A percentile compares a stretch with the other conserved stretches of the same genome.
phyloP scores from a whole-genome alignment of 495 filamentous ascomycete species.

The Hypoxylon perforatum region DNA sequence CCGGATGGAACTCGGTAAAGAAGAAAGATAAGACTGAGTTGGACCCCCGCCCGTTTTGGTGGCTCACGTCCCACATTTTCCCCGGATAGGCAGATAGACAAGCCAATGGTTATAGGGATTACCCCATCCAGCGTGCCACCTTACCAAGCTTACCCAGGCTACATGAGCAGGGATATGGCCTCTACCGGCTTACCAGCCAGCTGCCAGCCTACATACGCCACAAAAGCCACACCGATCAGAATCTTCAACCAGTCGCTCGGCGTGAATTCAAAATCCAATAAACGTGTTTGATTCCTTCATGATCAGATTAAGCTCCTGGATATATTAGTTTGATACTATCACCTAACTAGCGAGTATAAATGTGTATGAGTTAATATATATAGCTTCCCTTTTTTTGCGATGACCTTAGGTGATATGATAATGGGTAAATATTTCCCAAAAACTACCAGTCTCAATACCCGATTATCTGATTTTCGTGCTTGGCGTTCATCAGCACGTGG shows the following conservation, averaged over 20 bases:
- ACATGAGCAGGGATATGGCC: no score
- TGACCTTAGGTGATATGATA: no score
- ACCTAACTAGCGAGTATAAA: no score
- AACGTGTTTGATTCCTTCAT: conserved; percentile 12
- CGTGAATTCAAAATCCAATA: conserved; percentile 30
- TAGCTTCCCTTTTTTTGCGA: background rate
- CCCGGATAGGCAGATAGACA: conserved; percentile 25
- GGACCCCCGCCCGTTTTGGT: background rate
- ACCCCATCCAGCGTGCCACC: conserved; percentile 2
- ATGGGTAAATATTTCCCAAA: no score
- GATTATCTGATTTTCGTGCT: no score
- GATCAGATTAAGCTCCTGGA: conserved; percentile 18
- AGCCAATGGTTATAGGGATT: background rate
- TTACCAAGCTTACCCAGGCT: conserved; percentile 18
- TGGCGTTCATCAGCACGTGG: background rate
- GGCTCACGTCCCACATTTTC: conserved; percentile 9
- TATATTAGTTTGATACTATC: no score
- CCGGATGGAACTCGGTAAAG: conserved; percentile 8
- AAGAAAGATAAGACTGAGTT: conserved; percentile 21
- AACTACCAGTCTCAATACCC: no score
- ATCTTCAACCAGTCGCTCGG: conserved; percentile 1
- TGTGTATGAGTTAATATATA: background rate
- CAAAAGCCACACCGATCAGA: conserved; percentile 16
- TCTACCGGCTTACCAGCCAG: no score
- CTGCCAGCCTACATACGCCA: no score